Base-by-base conservation (phyloP, 2,329 filamentous ascomycete genomes). In the Simplicillium aogashimaense region DNA sequence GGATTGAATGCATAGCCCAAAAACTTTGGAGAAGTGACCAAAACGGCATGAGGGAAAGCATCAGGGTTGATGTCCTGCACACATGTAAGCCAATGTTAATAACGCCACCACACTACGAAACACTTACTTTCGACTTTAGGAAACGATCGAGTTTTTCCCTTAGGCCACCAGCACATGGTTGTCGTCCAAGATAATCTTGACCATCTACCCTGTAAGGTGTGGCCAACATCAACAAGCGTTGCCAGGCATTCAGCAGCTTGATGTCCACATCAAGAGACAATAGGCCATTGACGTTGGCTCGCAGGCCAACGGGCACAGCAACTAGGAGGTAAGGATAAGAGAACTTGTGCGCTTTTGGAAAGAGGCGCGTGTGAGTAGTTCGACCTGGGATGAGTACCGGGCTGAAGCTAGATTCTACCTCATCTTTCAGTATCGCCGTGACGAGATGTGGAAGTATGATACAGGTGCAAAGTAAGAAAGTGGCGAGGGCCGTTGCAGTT, bases 1-100 rank as follows among this genome's bases (percentile, higher is more conserved):
- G 82, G 82, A 49, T 86, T 88, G 59, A 85, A 86, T 16, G 76
- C 74, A 52, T 83, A 84, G 3, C 80, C 78, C 6, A 85, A 55
- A 45, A 86, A 81, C 25, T 71, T 70, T 5, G 83, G 75, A 3
- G 81, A 80, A 2, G 84, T 88, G 16, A 86, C 66, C 4, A 89
- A 64, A 49, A 86, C 87, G 0, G 78, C 81, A 50, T 79, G 68
- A 10, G 78, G 74, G 59, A 83, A 88, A 35, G 68, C 62, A 2
- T 65, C 53, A 37, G 75, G 72, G 43, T 78, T 65, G n/a, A 77
- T 63, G 11, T 67, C 67, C 74, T 87, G 51, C 44, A 40, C 48
- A 29, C 31, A 42, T 48, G 30, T 32, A 7, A 32, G 30, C 12
- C 15, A 7, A 12, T 32, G 12, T 5, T 32, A n/a, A n/a, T n/a